Conservation (phyloP, 176 grass and related monocot genomes). For the Cocos nucifera region DNA sequence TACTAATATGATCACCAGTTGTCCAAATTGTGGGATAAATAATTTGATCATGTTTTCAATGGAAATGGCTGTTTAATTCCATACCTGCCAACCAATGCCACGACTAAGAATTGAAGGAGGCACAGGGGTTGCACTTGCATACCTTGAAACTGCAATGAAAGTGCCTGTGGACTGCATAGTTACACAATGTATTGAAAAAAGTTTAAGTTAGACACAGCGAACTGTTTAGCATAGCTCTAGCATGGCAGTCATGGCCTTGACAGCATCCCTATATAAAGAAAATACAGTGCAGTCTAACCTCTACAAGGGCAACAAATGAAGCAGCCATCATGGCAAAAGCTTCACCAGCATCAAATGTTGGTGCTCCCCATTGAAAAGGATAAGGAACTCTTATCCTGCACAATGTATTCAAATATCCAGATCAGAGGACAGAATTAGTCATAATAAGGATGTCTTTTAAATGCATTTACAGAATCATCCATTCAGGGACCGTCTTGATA, state of each 20-base stretch:
- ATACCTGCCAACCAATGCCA: slow-evolving; percentile 95
- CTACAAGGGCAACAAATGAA: slow-evolving; percentile 91
- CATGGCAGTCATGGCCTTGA: too few species aligned
- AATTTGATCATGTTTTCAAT: neutral
- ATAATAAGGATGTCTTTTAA: slow-evolving; percentile 2
- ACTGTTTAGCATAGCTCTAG: too few species aligned
- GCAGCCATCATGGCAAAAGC: slow-evolving; percentile 99
- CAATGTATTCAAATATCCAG: neutral
- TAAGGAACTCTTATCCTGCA: slow-evolving; percentile 96
- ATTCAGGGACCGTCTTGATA: too few species aligned
- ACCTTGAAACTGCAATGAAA: slow-evolving; percentile 91
- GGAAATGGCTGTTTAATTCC: neutral
- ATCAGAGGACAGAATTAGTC: neutral
- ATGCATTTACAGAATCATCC: neutral
- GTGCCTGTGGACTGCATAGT: slow-evolving; percentile 78
- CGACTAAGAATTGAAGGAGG: slow-evolving; percentile 93
- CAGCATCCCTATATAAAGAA: neutral
- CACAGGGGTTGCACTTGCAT: slow-evolving; percentile 83
- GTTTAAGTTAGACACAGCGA: too few species aligned
- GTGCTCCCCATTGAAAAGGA: slow-evolving; percentile 97
- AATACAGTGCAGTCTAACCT: slow-evolving; percentile 38
- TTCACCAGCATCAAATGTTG: slow-evolving; percentile 91
- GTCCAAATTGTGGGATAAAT: neutral
- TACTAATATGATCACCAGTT: neutral
- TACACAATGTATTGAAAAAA: too few species aligned